phyloP scores from a whole-genome alignment of 2,329 filamentous ascomycete genomes.

The Aspergillus uvarum region DNA sequence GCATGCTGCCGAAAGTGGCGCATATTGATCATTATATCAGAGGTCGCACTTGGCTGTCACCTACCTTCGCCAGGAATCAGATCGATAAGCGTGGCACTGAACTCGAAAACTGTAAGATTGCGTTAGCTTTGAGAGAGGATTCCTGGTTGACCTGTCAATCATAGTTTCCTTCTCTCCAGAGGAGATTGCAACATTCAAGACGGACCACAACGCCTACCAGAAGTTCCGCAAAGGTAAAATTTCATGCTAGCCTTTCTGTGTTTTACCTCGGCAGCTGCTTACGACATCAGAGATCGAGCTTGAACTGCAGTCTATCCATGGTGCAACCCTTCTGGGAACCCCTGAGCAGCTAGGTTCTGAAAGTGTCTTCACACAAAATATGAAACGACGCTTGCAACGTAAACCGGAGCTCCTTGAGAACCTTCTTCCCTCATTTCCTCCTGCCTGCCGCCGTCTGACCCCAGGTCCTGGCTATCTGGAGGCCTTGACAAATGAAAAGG shows the following conservation, averaged over 20 bases:
- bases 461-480: slow-evolving; percentile 56
- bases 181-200: slow-evolving; percentile 35
- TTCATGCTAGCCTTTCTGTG: not conserved
- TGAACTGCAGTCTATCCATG: slow-evolving; percentile 34
- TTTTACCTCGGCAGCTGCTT: not conserved
- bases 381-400: slow-evolving; percentile 34
- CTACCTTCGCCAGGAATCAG: slow-evolving; percentile 29
- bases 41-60: slow-evolving; percentile 33
- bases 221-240: slow-evolving; percentile 36
- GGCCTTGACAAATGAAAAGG: slow-evolving; percentile 60
- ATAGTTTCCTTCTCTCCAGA: slow-evolving; percentile 33
- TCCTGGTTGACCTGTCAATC: slow-evolving; percentile 2
- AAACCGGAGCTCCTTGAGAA: slow-evolving; percentile 37
- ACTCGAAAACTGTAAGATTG: not conserved
- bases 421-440: slow-evolving; percentile 36
- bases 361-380: slow-evolving; percentile 30
- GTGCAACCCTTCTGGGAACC: slow-evolving; percentile 27
- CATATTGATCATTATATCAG: slow-evolving; percentile 40
- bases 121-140: not conserved
- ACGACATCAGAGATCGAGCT: slow-evolving; percentile 31
- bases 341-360: slow-evolving; percentile 28
- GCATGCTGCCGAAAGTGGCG: slow-evolving; percentile 40
- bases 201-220: slow-evolving; percentile 32
- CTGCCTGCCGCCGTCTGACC: slow-evolving; percentile 42
- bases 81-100: slow-evolving; percentile 22